These are phyloP conservation scores for Hordeum pubiflorum DNA, from an alignment of 202 grass and related monocot genomes.

Conservation along the genomic window DNA sequence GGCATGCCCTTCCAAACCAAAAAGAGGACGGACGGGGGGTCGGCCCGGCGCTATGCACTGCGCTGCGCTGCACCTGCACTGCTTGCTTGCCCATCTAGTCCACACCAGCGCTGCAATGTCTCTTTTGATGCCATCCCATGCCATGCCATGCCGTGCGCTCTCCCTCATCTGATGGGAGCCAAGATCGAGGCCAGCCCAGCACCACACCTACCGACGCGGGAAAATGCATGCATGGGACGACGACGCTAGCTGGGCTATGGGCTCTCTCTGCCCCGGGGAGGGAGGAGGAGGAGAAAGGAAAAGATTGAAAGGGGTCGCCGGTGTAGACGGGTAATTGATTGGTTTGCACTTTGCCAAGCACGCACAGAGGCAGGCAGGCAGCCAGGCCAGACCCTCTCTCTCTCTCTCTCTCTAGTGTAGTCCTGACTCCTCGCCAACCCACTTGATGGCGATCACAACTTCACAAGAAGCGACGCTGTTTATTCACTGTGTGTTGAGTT, in stretches of 20 bases:
- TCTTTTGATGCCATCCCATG: constrained; percentile 16
- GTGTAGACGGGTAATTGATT: constrained; percentile 26
- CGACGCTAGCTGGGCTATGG: constrained; percentile 27
- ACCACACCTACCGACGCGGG: not conserved
- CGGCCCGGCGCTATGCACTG: not conserved
- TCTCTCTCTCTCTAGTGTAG: not conserved
- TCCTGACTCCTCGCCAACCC: not conserved
- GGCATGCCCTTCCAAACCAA: constrained; percentile 40
- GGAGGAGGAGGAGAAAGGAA: not conserved
- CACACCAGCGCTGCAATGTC: constrained; percentile 32
- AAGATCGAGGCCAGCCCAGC: constrained; percentile 31
- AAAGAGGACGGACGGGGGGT: not conserved
- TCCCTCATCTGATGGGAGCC: constrained; percentile 16
- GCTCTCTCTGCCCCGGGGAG: not conserved
- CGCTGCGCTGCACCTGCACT: not conserved
- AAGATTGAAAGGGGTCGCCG: constrained; percentile 21
- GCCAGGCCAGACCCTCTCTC: constrained; percentile 18
- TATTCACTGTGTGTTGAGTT: not conserved
- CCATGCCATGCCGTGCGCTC: not conserved
- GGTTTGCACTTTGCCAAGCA: constrained; percentile 22
- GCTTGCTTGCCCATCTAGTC: constrained; percentile 42
- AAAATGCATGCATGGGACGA: constrained; percentile 11
- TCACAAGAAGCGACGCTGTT: not conserved
- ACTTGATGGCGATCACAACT: constrained; percentile 31
- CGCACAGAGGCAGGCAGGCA: constrained; percentile 12